phyloP scores from a whole-genome alignment of 768 basidiomycete species.

The Boletus rufocinnamomeus region DNA sequence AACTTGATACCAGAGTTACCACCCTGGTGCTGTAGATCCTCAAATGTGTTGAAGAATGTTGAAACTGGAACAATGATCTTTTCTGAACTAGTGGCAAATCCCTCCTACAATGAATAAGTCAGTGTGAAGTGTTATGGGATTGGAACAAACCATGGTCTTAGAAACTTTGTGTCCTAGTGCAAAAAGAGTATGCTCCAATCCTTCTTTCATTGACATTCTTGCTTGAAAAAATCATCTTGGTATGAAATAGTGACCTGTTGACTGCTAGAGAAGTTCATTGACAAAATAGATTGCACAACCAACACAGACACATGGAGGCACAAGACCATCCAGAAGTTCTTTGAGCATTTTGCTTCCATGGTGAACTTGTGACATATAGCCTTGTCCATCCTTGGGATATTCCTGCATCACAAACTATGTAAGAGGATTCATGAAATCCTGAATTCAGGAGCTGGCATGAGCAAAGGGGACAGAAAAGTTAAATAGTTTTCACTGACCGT shows the following conservation, averaged over 20 bases:
- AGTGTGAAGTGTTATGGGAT: too few relatives aligned
- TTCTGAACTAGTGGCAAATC: too few relatives aligned
- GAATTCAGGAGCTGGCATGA: too few relatives aligned
- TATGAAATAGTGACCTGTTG: constrained; percentile 11
- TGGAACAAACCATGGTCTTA: neutral
- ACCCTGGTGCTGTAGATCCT: constrained; percentile 1
- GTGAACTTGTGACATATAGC: constrained; percentile 25
- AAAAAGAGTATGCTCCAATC: neutral
- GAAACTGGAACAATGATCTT: constrained; percentile 5
- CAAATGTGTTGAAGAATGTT: constrained; percentile 10
- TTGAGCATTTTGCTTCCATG: constrained; percentile 34
- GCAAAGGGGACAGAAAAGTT: too few relatives aligned
- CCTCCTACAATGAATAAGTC: too few relatives aligned
- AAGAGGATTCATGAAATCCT: constrained; percentile 26
- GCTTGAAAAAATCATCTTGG: constrained; percentile 13
- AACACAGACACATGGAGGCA: constrained; percentile 27
- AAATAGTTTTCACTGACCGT: too few relatives aligned
- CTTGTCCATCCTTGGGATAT: constrained; percentile 29
- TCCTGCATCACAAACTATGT: constrained; percentile 25
- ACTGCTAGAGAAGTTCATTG: constrained; percentile 22
- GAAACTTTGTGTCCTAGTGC: constrained; percentile 3
- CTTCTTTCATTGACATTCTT: neutral
- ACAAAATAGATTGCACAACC: constrained; percentile 24
- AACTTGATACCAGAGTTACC: neutral
- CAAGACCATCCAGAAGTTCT: constrained; percentile 26